Evolutionary conservation across 495 filamentous ascomycete genomes (phyloP).

Genomic region (Cercophora samala): DNA sequence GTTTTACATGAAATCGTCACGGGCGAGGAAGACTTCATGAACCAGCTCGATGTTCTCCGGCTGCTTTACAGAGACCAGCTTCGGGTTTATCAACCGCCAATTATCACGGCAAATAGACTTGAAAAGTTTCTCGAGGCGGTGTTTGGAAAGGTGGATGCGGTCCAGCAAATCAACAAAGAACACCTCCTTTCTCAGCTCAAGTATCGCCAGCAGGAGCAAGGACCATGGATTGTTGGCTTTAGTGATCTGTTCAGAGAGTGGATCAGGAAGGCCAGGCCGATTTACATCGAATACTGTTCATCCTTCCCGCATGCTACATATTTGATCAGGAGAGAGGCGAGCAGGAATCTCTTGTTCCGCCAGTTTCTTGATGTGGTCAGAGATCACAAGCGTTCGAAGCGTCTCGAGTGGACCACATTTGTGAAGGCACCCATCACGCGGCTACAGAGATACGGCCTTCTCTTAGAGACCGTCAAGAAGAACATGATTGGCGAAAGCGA

Average conservation of each 20-base stretch:
- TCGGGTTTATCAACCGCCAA: conserved; percentile 65
- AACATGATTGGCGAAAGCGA: conserved; percentile 80
- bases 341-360: conserved; percentile 80
- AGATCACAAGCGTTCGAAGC: conserved; percentile 75
- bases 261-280: conserved; percentile 87
- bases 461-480: conserved; percentile 79
- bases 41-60: conserved; percentile 77
- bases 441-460: conserved; percentile 83
- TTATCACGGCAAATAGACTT: conserved; percentile 71
- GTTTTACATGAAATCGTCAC: conserved; percentile 94
- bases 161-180: conserved; percentile 90
- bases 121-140: conserved; percentile 76
- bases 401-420: conserved; percentile 90
- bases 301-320: conserved; percentile 81
- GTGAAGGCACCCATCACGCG: conserved; percentile 90
- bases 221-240: conserved; percentile 89
- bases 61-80: conserved; percentile 85
- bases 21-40: conserved; percentile 87
- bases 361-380: conserved; percentile 78
- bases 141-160: conserved; percentile 85
- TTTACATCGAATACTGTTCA: conserved; percentile 90
- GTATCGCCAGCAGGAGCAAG: conserved; percentile 95
- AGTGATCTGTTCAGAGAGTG: conserved; percentile 98
- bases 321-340: conserved; percentile 77
- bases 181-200: conserved; percentile 93